phyloP scores from a whole-genome alignment of 805 yeast genomes.

The Cephaloascus fragrans region DNA sequence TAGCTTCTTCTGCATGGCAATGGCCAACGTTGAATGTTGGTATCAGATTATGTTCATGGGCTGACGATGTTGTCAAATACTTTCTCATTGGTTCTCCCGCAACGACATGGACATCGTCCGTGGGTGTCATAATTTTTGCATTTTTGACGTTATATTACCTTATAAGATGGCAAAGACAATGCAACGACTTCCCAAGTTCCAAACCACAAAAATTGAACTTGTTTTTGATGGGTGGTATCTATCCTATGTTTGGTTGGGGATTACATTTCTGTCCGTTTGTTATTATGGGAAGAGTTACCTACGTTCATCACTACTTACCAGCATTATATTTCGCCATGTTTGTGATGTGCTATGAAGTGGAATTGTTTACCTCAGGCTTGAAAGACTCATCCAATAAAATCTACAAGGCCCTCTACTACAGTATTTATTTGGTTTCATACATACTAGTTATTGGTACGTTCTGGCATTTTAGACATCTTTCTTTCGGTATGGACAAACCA shows the following conservation, averaged over 20 bases:
- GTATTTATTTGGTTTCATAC: conserved; percentile 37
- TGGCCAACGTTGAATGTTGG: conserved; percentile 81
- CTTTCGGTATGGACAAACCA: conserved; percentile 72
- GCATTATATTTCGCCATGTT: conserved; percentile 71
- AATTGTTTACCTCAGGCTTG: conserved; percentile 20
- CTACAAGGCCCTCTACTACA: conserved; percentile 12
- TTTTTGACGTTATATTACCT: conserved; percentile 29
- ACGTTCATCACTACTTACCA: conserved; percentile 80
- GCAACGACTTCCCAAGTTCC: conserved; percentile 41
- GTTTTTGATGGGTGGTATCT: conserved; percentile 62
- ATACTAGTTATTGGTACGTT: conserved; percentile 46
- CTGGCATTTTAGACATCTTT: conserved; percentile 52
- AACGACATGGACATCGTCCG: conserved; percentile 66
- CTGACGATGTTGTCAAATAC: conserved; percentile 45
- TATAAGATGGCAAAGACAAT: conserved; percentile 80
- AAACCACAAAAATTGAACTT: conserved; percentile 34
- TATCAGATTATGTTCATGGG: conserved; percentile 70
- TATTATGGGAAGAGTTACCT: conserved; percentile 79
- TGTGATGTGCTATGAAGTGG: conserved; percentile 44
- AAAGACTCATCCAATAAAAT: conserved; percentile 10
- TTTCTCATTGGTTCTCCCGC: conserved; percentile 71
- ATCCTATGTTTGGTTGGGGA: conserved; percentile 78
- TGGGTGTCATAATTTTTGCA: conserved; percentile 46
- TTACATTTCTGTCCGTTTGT: conserved; percentile 68
- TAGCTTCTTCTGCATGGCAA: conserved; percentile 75